A percentile compares a stretch with the other conserved stretches of the same genome.
These are phyloP conservation scores for Boletus sensibilis DNA, from an alignment of 768 basidiomycete species.

Conservation along the genomic window DNA sequence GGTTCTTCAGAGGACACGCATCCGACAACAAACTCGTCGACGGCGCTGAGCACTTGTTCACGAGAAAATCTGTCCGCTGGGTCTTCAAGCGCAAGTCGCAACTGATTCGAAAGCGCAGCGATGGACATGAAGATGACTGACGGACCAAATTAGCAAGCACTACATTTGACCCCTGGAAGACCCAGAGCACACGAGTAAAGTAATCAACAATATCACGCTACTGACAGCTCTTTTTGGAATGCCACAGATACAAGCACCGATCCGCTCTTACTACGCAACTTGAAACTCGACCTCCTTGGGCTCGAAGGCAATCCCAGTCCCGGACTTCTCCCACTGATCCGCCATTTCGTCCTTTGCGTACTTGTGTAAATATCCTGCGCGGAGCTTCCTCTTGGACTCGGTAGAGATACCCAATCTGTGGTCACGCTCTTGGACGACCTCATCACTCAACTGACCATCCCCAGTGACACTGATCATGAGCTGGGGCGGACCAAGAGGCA, in stretches of 20 bases:
- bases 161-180: neutral
- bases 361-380: constrained; percentile 37
- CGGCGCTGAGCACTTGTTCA: constrained; percentile 45
- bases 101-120: constrained; percentile 45
- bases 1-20: constrained; percentile 48
- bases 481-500: constrained; percentile 45
- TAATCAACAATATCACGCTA: neutral
- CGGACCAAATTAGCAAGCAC: constrained; percentile 9
- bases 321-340: constrained; percentile 40
- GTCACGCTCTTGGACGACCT: constrained; percentile 34
- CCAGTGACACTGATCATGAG: constrained; percentile 47
- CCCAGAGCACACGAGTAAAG: constrained; percentile 1
- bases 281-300: constrained; percentile 26
- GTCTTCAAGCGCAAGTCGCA: constrained; percentile 58
- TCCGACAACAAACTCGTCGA: constrained; percentile 57
- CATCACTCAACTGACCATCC: constrained; percentile 36
- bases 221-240: neutral
- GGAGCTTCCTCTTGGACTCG: constrained; percentile 33
- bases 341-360: constrained; percentile 38
- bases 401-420: constrained; percentile 35
- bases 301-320: constrained; percentile 36
- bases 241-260: neutral
- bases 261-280: neutral
- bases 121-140: constrained; percentile 30
- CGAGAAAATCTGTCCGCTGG: constrained; percentile 51